Evolutionary conservation across 805 yeast species (phyloP).

Genomic region (Torulaspora microellipsoides): DNA sequence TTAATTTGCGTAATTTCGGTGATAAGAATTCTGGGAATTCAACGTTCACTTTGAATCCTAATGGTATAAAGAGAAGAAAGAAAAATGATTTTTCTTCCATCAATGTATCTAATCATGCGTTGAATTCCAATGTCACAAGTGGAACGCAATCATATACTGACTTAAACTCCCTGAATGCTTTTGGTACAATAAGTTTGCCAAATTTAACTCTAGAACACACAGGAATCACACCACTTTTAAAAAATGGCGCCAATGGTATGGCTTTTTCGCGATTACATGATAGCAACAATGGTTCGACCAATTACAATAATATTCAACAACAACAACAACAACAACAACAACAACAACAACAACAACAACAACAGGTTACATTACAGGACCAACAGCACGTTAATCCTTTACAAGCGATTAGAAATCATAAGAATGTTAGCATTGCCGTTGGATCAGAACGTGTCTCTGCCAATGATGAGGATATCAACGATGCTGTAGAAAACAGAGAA

Average conservation of each 20-base stretch:
- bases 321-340: constrained; percentile 1
- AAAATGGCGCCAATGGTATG: constrained; percentile 6
- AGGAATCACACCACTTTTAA: constrained; percentile 15
- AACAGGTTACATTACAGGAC: too few relatives aligned
- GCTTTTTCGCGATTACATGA: constrained; percentile 6
- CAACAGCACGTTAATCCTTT: too few relatives aligned
- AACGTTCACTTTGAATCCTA: constrained; percentile 31
- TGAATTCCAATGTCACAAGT: constrained; percentile 12
- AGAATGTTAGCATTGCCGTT: constrained; percentile 14
- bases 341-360: background rate
- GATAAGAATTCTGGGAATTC: constrained; percentile 7
- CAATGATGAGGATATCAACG: constrained; percentile 8
- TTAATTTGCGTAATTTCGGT: constrained; percentile 3
- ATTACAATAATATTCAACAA: constrained; percentile 1
- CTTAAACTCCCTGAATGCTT: constrained; percentile 13
- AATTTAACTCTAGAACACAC: constrained; percentile 20
- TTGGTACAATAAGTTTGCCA: constrained; percentile 21
- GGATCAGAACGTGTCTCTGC: constrained; percentile 13
- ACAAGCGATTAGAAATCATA: constrained; percentile 2
- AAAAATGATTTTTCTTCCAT: constrained; percentile 6
- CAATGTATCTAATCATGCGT: constrained; percentile 4
- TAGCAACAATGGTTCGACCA: background rate
- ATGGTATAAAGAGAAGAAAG: constrained; percentile 31
- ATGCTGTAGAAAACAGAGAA: constrained; percentile 13
- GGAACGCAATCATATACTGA: constrained; percentile 14